Evolutionary conservation across 192 early-diverging fungal species (phyloP), one percentile per base, ranked within the genome.

Genomic region (Entomortierella chlamydospora): DNA sequence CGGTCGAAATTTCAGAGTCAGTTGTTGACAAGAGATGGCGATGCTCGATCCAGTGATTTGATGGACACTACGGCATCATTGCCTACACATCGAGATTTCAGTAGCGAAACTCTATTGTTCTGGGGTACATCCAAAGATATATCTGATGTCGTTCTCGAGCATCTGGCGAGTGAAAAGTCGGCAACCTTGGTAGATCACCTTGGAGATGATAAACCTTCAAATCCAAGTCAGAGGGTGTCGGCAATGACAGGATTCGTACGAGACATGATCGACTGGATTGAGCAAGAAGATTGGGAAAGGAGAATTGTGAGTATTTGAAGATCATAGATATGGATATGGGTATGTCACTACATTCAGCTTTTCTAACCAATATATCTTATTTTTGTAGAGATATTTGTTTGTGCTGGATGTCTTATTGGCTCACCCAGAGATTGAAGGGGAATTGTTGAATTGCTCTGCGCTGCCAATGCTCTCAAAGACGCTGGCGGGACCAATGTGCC

Each of bases 241-340:
- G 50, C 45, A 6, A 64, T 70, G 18, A 66, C 76, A 9, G 76
- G 68, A 2, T 57, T 79, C 2, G 20, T 79, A 30, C 61, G 76
- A 33, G 76, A 79, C 33, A 43, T 79, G 62, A 65, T 30, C 18
- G 76, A 70, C 39, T 79, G 76, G 76, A 70, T 79, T 13, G 76
- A 70, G 18, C 60, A 64, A 37, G 76, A 79, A 30, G 45, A 70
- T 31, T 79, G 76, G 76, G 76, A 79, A 57, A 28, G 76, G 15
- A 61, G 76, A 10, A 30, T 70, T 28, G 76, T 79, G 59, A 63
- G 73, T 11, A 7, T 10, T 37, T 37, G 34, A 37, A 37, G 34
- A 4, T 10, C 10, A 4, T 37, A n/a, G n/a, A n/a, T n/a, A 18
- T 20, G n/a, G 12, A 2, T 20, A 9, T 18, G 2, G 7, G 12